These are phyloP conservation scores for Fraxinus nigra DNA, from an alignment of 305 asterid species.

Conservation along the genomic window DNA sequence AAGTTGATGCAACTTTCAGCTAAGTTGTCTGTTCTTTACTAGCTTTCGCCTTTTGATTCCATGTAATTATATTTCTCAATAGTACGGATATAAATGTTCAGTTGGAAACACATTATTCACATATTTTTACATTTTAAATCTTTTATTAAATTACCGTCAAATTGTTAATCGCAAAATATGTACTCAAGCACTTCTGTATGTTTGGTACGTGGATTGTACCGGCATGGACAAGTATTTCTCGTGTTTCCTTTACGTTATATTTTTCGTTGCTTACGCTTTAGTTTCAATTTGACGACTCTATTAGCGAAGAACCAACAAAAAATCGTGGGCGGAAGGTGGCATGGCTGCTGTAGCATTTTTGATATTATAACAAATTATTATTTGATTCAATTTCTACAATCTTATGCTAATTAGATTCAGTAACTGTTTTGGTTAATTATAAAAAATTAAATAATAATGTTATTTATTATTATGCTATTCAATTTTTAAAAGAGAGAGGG, in stretches of 20 bases:
- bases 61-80: neutral
- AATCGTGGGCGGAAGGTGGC: neutral
- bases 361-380: neutral
- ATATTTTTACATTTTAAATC: neutral
- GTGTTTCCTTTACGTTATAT: neutral
- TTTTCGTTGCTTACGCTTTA: neutral
- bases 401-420: neutral
- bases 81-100: neutral
- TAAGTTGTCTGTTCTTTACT: neutral
- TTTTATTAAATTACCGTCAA: neutral
- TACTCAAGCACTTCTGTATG: neutral
- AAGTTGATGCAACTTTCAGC: neutral
- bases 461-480: no score
- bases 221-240: neutral
- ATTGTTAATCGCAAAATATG: neutral
- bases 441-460: neutral
- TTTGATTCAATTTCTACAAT: neutral
- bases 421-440: neutral
- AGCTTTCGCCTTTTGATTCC: neutral
- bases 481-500: neutral
- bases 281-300: neutral
- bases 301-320: neutral
- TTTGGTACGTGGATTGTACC: neutral
- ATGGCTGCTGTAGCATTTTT: neutral
- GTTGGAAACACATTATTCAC: neutral